A percentile compares a stretch with the other conserved stretches of the same genome.
These are phyloP conservation scores for Porphyridium purpureum DNA, from an alignment of 23 red algal species.

Conservation along the genomic window DNA sequence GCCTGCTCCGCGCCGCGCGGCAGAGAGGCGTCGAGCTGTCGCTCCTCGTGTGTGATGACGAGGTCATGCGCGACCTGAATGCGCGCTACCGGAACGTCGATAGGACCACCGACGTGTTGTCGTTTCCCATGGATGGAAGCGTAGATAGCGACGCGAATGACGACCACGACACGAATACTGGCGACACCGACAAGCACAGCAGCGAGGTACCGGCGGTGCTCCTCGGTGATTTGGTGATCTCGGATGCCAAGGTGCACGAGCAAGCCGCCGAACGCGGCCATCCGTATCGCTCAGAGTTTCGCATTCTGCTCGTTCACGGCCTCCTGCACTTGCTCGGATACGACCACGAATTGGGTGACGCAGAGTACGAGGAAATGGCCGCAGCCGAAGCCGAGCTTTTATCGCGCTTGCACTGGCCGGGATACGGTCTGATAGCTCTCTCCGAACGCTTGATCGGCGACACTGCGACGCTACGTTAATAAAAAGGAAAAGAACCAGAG, in stretches of 20 bases:
- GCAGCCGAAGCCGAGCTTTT: neutral
- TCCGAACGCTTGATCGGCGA: too few relatives aligned
- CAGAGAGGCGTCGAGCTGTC: slow-evolving; percentile 19
- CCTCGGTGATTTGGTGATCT: slow-evolving; percentile 86
- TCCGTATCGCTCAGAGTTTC: slow-evolving; percentile 29
- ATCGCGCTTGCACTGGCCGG: slow-evolving; percentile 5
- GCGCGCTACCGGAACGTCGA: slow-evolving; percentile 46
- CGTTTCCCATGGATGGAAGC: slow-evolving; percentile 26
- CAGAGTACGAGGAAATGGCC: slow-evolving; percentile 10
- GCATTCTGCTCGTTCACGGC: slow-evolving; percentile 78
- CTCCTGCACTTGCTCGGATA: slow-evolving; percentile 85
- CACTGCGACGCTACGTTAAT: too few relatives aligned
- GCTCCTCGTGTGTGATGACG: slow-evolving; percentile 36
- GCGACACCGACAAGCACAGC: neutral
- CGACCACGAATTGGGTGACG: slow-evolving; percentile 55
- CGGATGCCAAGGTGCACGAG: slow-evolving; percentile 29
- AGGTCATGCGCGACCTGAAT: slow-evolving; percentile 41
- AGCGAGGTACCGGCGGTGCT: too few relatives aligned
- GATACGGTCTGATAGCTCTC: too few relatives aligned
- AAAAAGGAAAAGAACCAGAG: too few relatives aligned
- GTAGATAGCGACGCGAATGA: neutral
- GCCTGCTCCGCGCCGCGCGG: neutral
- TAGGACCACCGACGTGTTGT: slow-evolving; percentile 77
- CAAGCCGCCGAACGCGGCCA: slow-evolving; percentile 20
- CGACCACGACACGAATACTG: neutral